Percentiles rank a stretch among this genome's conserved stretches.
Conservation (phyloP, 306 rosid genomes). For the Pterocarpus macrocarpus region DNA sequence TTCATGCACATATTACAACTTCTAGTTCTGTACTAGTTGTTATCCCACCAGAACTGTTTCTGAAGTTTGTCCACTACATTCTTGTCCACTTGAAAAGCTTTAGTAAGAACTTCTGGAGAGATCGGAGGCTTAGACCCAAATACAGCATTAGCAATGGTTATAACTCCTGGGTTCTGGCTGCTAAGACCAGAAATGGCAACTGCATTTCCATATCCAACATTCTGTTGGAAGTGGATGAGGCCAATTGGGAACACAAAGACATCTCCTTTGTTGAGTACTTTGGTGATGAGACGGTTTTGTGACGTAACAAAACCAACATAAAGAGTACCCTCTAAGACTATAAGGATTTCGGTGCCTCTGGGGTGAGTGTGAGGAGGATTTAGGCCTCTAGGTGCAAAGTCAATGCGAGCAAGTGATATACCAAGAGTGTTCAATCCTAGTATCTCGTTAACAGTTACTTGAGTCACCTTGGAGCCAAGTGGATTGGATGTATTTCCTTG, state of each 20-base stretch:
- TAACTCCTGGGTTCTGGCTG: slow-evolving; percentile 38
- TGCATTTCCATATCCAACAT: slow-evolving; percentile 41
- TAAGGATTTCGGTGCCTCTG: slow-evolving; percentile 35
- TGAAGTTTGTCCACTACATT: slow-evolving; percentile 30
- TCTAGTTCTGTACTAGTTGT: slow-evolving; percentile 5
- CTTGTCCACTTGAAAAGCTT: slow-evolving; percentile 50
- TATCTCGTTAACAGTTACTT: neutral
- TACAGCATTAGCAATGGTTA: slow-evolving; percentile 32
- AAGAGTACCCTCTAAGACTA: slow-evolving; percentile 49
- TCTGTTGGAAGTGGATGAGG: slow-evolving; percentile 49
- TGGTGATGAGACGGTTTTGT: slow-evolving; percentile 30
- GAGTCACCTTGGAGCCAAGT: slow-evolving; percentile 35
- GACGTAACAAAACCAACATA: slow-evolving; percentile 52
- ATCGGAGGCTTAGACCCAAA: slow-evolving; percentile 54
- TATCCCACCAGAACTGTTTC: slow-evolving; percentile 42
- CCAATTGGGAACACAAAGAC: slow-evolving; percentile 44
- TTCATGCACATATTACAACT: neutral
- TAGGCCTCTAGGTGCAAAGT: slow-evolving; percentile 26
- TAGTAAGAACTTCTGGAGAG: slow-evolving; percentile 36
- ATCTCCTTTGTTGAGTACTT: slow-evolving; percentile 43
- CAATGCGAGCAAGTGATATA: slow-evolving; percentile 32
- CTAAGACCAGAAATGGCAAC: slow-evolving; percentile 40
- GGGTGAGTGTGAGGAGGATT: slow-evolving; percentile 42
- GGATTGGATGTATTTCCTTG: slow-evolving; percentile 36
- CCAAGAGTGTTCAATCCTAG: slow-evolving; percentile 39